Percentiles rank a stretch among this genome's conserved stretches.
Evolutionary conservation across 257 asterid genomes (phyloP).

Genomic region (Jacaranda copaia): DNA sequence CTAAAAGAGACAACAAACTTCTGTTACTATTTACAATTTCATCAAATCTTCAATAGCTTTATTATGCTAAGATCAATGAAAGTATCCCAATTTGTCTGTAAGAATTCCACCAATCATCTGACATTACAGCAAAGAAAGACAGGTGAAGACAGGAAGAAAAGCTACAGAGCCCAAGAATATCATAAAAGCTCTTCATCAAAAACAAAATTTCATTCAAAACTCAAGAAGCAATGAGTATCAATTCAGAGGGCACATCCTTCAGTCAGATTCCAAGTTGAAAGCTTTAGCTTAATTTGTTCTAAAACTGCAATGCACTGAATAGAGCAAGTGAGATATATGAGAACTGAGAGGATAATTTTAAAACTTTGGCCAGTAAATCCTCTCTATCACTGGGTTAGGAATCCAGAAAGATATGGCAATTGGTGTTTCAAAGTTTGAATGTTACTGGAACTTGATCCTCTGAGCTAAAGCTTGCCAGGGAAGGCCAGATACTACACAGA

Average conservation of each 20-base stretch:
- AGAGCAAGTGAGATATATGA: background rate
- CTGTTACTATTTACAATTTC: background rate
- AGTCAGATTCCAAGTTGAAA: too few species aligned
- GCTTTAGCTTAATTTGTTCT: background rate
- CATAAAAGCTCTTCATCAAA: background rate
- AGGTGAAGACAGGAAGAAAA: background rate
- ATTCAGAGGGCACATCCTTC: too few species aligned
- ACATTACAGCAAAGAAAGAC: background rate
- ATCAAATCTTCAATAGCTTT: background rate
- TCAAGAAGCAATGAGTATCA: too few species aligned
- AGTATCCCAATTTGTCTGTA: background rate
- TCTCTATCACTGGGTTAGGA: too few species aligned
- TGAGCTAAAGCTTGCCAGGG: background rate
- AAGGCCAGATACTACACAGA: too few species aligned
- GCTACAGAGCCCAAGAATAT: background rate
- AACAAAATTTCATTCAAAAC: too few species aligned
- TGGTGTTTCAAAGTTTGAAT: background rate
- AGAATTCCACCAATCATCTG: background rate
- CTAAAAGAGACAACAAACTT: slow-evolving; percentile 34
- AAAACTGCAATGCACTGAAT: background rate
- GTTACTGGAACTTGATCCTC: background rate
- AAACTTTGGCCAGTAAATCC: background rate
- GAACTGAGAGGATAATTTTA: background rate
- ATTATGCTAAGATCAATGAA: slow-evolving; percentile 6
- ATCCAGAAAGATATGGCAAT: too few species aligned